phyloP scores from a whole-genome alignment of 805 yeast genomes.

The Sugiyamaella chiloensis region DNA sequence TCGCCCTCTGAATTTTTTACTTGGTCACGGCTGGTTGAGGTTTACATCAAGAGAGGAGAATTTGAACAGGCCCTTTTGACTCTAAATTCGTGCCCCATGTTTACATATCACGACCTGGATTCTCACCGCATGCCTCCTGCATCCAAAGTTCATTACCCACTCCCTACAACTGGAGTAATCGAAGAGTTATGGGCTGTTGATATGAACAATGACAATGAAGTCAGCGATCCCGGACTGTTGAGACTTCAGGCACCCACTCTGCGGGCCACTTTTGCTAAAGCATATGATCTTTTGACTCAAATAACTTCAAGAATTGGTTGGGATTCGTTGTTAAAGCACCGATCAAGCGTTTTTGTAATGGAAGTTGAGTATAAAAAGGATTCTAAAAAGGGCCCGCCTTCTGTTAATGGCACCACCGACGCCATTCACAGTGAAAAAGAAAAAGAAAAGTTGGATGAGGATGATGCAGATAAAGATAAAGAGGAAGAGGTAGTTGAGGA shows the following conservation, averaged over 20 bases:
- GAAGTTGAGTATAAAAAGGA: conserved; percentile 57
- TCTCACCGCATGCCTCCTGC: conserved; percentile 43
- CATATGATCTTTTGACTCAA: conserved; percentile 68
- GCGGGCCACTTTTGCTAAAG: conserved; percentile 52
- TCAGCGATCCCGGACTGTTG: conserved; percentile 47
- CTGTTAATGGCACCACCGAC: conserved; percentile 2
- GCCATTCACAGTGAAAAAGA: conserved; percentile 8
- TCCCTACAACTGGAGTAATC: conserved; percentile 53
- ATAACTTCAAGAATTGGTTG: conserved; percentile 74
- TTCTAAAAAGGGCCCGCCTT: conserved; percentile 18
- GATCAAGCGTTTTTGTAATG: conserved; percentile 79
- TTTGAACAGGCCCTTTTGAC: conserved; percentile 60
- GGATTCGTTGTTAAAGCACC: conserved; percentile 65
- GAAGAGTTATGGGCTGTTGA: conserved; percentile 46
- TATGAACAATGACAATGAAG: conserved; percentile 32
- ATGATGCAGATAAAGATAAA: not conserved
- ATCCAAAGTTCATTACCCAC: conserved; percentile 45
- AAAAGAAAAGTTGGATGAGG: not conserved
- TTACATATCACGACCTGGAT: conserved; percentile 46
- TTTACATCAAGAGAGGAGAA: conserved; percentile 55
- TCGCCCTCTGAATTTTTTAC: conserved; percentile 74
- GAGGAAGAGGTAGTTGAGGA: not conserved
- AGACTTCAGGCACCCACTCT: conserved; percentile 51
- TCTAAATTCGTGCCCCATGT: conserved; percentile 74
- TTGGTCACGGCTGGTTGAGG: conserved; percentile 64